Evolutionary conservation across 2,329 filamentous ascomycete species (phyloP).

Genomic region (Elsinoe necatrix): DNA sequence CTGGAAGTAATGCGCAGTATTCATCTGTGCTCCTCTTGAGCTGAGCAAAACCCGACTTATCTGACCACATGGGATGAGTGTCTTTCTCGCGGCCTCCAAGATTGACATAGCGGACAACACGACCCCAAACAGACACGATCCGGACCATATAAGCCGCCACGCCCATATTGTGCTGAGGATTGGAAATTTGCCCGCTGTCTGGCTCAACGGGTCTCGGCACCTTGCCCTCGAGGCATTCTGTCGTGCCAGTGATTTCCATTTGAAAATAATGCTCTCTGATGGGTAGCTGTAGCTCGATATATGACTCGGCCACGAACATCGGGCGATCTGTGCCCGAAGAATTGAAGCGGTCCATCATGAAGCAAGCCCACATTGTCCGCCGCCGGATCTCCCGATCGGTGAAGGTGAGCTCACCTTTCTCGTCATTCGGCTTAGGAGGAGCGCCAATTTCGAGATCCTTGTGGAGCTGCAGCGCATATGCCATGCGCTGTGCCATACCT

Average conservation of each 20-base stretch:
- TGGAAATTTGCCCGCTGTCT: constrained; percentile 55
- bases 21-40: constrained; percentile 64
- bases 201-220: constrained; percentile 54
- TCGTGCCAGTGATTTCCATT: constrained; percentile 80
- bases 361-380: constrained; percentile 96
- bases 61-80: constrained; percentile 67
- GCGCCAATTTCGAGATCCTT: constrained; percentile 72
- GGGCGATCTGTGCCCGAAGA: constrained; percentile 90
- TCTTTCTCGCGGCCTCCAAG: constrained; percentile 79
- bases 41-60: constrained; percentile 64
- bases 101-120: constrained; percentile 81
- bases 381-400: constrained; percentile 88
- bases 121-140: constrained; percentile 79
- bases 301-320: constrained; percentile 82
- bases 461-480: constrained; percentile 88
- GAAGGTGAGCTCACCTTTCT: constrained; percentile 51
- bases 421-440: constrained; percentile 21
- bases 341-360: constrained; percentile 95
- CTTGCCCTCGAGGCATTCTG: constrained; percentile 70
- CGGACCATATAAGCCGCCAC: constrained; percentile 85
- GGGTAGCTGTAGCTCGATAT: constrained; percentile 79
- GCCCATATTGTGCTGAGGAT: constrained; percentile 80
- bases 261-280: constrained; percentile 86
- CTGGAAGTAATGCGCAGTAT: constrained; percentile 61
- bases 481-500: constrained; percentile 93